Evolutionary conservation across 208 protist species (phyloP).

Genomic region (Endotrypanum monterogeii): DNA sequence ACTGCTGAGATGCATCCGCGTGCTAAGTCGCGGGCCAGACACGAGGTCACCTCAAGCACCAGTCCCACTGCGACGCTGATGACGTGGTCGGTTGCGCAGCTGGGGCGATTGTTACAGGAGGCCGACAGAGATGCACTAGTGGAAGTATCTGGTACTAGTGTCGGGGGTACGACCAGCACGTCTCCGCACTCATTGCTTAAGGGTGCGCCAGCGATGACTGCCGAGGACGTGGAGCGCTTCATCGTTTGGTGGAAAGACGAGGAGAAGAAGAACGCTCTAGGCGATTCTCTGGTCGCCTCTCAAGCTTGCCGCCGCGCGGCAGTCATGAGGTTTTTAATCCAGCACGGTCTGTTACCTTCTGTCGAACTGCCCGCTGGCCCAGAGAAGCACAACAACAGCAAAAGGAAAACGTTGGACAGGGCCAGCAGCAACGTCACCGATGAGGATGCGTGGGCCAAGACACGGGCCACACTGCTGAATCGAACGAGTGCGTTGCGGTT

Average conservation of each 20-base stretch:
- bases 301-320: constrained; percentile 19
- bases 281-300: constrained; percentile 8
- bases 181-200: neutral
- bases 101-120: constrained; percentile 37
- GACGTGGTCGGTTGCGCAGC: constrained; percentile 31
- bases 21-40: constrained; percentile 20
- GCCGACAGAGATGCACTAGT: constrained; percentile 38
- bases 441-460: constrained; percentile 13
- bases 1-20: constrained; percentile 14
- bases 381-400: neutral
- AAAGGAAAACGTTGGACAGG: neutral
- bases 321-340: constrained; percentile 18
- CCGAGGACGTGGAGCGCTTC: constrained; percentile 36
- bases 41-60: constrained; percentile 5
- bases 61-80: constrained; percentile 13
- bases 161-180: constrained; percentile 1
- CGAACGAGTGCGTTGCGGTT: constrained; percentile 18
- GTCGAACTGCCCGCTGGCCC: neutral
- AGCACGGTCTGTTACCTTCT: constrained; percentile 19
- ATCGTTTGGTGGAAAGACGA: constrained; percentile 45
- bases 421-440: neutral
- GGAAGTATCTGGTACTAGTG: neutral
- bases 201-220: constrained; percentile 13
- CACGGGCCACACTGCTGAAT: constrained; percentile 10
- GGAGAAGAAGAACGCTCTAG: neutral